Evolutionary conservation across 345 rosid genomes (phyloP).

Genomic region (Sonneratia caseolaris): DNA sequence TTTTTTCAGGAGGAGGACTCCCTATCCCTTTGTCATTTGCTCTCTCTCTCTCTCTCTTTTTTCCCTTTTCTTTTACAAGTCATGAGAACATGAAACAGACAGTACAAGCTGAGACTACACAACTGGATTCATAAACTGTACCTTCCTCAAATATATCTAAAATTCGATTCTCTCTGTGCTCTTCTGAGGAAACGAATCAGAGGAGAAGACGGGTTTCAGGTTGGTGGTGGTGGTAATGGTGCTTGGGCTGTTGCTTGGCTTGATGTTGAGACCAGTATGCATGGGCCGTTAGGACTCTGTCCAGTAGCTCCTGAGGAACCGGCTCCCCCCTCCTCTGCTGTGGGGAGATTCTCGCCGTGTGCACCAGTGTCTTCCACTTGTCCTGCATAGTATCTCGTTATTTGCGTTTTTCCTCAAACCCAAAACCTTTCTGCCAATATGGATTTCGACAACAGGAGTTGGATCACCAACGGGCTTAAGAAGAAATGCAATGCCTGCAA

Average conservation of each 20-base stretch:
- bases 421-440: background rate
- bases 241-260: conserved; percentile 61
- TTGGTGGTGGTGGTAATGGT: conserved; percentile 11
- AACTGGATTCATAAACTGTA: background rate
- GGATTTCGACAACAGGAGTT: background rate
- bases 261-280: conserved; percentile 93
- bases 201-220: conserved; percentile 50
- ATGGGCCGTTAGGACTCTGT: conserved; percentile 81
- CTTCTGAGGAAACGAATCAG: conserved; percentile 13
- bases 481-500: background rate
- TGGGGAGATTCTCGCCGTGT: conserved; percentile 93
- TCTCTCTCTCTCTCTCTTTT: no score
- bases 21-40: background rate
- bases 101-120: background rate
- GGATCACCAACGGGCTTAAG: background rate
- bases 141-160: background rate
- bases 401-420: background rate
- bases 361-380: conserved; percentile 95
- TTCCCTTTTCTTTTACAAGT: background rate
- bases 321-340: conserved; percentile 99
- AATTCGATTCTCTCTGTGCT: background rate
- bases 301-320: conserved; percentile 87
- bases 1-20: background rate
- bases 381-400: conserved; percentile 36
- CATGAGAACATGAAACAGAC: background rate